A percentile compares a stretch with the other conserved stretches of the same genome.
phyloP scores from a whole-genome alignment of 345 rosid species.

The Barbarea vulgaris region DNA sequence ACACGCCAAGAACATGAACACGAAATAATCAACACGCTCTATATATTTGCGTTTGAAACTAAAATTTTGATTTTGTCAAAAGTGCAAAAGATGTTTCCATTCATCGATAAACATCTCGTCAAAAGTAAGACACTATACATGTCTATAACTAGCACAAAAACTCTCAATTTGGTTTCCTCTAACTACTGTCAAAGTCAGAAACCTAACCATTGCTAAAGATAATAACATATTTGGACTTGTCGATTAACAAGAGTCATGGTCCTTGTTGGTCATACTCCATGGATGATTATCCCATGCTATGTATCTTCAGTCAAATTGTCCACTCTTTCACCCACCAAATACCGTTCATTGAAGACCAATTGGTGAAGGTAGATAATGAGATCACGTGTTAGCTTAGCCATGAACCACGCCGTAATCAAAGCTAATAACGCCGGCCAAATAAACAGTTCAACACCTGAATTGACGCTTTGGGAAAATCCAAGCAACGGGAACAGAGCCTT shows the following conservation, averaged over 20 bases:
- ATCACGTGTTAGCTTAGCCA: conserved; percentile 22
- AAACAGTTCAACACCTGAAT: conserved; percentile 8
- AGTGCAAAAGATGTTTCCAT: neutral
- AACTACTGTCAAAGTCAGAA: neutral
- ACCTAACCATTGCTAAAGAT: conserved; percentile 1
- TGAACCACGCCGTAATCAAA: neutral
- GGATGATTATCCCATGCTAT: neutral
- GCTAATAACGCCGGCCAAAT: conserved; percentile 33
- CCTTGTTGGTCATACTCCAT: conserved; percentile 1
- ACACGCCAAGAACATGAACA: conserved; percentile 23
- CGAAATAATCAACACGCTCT: too few species aligned
- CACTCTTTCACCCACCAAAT: conserved; percentile 32
- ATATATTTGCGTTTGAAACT: neutral
- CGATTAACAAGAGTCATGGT: conserved; percentile 9
- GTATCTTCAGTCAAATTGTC: conserved; percentile 8
- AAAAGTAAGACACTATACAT: neutral
- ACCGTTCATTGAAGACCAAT: conserved; percentile 27
- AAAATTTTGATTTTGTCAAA: neutral
- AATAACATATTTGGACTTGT: neutral
- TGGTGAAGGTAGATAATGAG: conserved; percentile 27
- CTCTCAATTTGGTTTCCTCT: neutral
- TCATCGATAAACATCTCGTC: neutral
- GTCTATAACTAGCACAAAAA: neutral
- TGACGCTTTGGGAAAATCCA: conserved; percentile 13
- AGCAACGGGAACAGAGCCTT: conserved; percentile 24